phyloP scores from a whole-genome alignment of 257 asterid species.

The Fraxinus pennsylvanica region DNA sequence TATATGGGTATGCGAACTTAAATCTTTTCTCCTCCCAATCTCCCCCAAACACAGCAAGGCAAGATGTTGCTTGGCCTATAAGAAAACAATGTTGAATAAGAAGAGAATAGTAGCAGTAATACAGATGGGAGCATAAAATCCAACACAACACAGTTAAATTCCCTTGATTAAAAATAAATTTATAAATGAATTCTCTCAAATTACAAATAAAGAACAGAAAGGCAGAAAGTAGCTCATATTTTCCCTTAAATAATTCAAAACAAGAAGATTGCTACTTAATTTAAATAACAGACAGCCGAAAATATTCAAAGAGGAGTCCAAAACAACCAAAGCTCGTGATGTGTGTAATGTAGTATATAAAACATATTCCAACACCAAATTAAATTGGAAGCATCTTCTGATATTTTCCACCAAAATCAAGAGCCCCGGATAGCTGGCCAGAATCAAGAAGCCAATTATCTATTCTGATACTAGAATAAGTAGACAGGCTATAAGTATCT shows the following conservation, averaged over 20 bases:
- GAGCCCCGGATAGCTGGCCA: neutral
- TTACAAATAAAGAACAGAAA: neutral
- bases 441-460: conserved; percentile 12
- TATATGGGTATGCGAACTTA: conserved; percentile 81
- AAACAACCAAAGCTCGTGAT: neutral
- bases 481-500: neutral
- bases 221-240: neutral
- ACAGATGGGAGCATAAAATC: no score
- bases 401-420: conserved; percentile 8
- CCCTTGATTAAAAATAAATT: neutral
- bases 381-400: neutral
- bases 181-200: conserved; percentile 5
- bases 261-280: neutral
- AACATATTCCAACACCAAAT: conserved; percentile 7
- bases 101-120: neutral
- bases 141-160: no score
- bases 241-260: neutral
- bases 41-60: conserved; percentile 96
- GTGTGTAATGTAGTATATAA: neutral
- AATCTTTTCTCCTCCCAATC: conserved; percentile 96
- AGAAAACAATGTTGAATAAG: conserved; percentile 23
- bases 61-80: conserved; percentile 90
- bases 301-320: neutral
- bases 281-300: neutral
- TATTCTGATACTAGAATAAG: conserved; percentile 8